Evolutionary conservation across 768 basidiomycete genomes (phyloP), one percentile per base, ranked within the genome.

Genomic region (Auricularia cornea): DNA sequence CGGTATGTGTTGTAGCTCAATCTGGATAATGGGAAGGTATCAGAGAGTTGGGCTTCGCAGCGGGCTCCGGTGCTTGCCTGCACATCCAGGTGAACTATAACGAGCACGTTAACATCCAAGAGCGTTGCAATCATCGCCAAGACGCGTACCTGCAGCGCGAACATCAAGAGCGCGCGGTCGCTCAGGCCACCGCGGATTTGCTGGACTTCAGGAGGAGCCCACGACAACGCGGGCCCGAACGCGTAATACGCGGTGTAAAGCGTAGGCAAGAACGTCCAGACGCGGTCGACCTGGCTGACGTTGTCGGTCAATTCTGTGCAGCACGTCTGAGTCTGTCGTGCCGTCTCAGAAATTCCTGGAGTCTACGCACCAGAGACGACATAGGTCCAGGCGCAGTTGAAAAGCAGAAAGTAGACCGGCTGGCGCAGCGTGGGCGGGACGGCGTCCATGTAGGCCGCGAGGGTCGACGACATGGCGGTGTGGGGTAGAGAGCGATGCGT

Each of bases 221-320:
- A 73, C 18, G 81, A 80, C 75, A 81, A 78, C 6, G 88, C 74
- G 1, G 92, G 94, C 2, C 89, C 73, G 31, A 97, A 77, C 1
- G 94, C 88, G 71, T 85, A 93, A 71, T 92, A 92, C 1, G 86
- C 84, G 0, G 87, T 84, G 74, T 95, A 96, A 23, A 95, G 79
- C 6, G 88, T 81, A 0, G 95, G 94, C 38, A 91, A 68, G 72
- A 94, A 84, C 0, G 90, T 81, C 83, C 84, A 84, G 16, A 93
- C 70, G 31, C 91, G 84, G 76, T 98, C 93, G 29, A 95, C 92
- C 71, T 94, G 91, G 1, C 89, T 91, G 59, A 90, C 88, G 68
- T 95, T 94, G 48, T 82, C 80, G 0, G 90, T 92, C 40, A 89
- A n/a, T 29, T 57, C 54, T 52, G 51, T 52, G 20, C 28, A 52